Percentiles rank a stretch among this genome's conserved stretches.
Conservation (phyloP, 2,329 filamentous ascomycete species). For the Pseudohalonectria lignicola region DNA sequence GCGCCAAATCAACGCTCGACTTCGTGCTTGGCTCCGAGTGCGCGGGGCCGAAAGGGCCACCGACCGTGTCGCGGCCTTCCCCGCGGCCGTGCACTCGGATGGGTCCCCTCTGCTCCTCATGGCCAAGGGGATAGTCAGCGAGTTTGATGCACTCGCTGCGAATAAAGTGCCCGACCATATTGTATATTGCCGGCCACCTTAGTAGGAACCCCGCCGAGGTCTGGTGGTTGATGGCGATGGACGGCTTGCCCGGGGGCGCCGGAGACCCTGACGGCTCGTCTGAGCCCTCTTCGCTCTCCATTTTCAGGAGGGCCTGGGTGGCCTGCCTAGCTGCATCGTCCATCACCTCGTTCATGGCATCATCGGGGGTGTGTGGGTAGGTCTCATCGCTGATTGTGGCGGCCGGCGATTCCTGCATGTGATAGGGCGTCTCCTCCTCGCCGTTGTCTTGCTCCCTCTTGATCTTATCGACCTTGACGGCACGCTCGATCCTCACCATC, state of each 20-base stretch:
- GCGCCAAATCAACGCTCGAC: constrained; percentile 45
- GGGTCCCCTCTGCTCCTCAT: constrained; percentile 63
- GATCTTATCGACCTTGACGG: too few species aligned
- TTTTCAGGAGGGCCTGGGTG: too few species aligned
- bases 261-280: constrained; percentile 36
- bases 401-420: too few species aligned
- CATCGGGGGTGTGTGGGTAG: too few species aligned
- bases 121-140: constrained; percentile 64
- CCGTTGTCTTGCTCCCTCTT: too few species aligned
- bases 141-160: constrained; percentile 40
- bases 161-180: constrained; percentile 45
- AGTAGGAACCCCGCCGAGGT: constrained; percentile 78
- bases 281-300: constrained; percentile 34
- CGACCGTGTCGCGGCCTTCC: constrained; percentile 34
- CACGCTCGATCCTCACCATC: too few species aligned
- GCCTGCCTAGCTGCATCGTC: too few species aligned
- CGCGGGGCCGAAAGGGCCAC: too few species aligned
- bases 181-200: constrained; percentile 56
- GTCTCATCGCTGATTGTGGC: too few species aligned
- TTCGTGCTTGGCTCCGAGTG: too few species aligned
- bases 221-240: constrained; percentile 75
- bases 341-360: too few species aligned
- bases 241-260: constrained; percentile 48
- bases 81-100: constrained; percentile 70
- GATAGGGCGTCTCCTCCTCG: too few species aligned